These are phyloP conservation scores for Hyphodiscus sp. DNA, from an alignment of 2,329 filamentous ascomycete genomes.

Conservation along the genomic window DNA sequence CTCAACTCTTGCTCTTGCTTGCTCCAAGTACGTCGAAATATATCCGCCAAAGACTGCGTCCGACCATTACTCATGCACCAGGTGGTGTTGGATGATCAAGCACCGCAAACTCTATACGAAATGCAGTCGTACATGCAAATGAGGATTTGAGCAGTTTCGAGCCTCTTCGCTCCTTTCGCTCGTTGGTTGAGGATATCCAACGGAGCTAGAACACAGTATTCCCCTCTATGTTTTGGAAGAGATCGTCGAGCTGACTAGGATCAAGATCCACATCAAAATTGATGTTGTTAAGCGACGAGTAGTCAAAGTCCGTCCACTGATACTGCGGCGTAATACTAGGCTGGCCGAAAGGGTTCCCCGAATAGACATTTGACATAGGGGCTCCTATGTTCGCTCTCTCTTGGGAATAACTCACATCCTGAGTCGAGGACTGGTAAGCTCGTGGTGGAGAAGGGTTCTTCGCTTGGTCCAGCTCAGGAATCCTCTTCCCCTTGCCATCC, in stretches of 20 bases:
- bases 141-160: no score
- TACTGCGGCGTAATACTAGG: neutral
- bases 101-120: no score
- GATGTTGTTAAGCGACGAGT: neutral
- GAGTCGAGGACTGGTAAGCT: neutral
- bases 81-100: no score
- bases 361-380: neutral
- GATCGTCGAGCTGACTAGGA: constrained; percentile 1
- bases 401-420: neutral
- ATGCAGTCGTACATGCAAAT: no score
- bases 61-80: no score
- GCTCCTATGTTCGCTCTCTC: neutral
- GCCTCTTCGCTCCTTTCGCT: no score
- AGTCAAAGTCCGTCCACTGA: constrained; percentile 1
- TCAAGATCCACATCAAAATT: constrained; percentile 7
- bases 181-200: neutral
- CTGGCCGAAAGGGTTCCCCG: neutral
- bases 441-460: neutral
- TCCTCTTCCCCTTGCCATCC: neutral
- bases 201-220: constrained; percentile 1
- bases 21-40: no score
- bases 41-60: no score
- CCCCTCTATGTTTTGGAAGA: constrained; percentile 5
- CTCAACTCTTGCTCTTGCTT: no score
- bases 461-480: neutral